Evolutionary conservation across 768 basidiomycete species (phyloP), one percentile per base, ranked within the genome.

Genomic region (Mycena rosella): DNA sequence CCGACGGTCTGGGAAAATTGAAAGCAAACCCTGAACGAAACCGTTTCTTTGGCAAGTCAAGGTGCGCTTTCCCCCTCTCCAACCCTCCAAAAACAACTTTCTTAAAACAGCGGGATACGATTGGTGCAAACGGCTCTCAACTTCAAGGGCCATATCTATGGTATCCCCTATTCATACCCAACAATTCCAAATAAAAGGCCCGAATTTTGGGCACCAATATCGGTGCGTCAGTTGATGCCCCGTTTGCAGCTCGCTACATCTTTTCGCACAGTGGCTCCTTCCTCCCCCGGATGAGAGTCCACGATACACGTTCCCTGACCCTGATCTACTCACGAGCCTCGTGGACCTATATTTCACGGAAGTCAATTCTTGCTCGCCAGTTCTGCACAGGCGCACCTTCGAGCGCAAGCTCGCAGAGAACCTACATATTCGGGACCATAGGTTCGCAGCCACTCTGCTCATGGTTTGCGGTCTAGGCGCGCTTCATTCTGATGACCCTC

Each of bases 311-410:
- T 91, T 86, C 59, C 90, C 90, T 0, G 83, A 86, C 0, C 69
- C 78, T 2, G 88, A 89, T 54, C 81, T 96, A 17, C 80, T 88
- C 7, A 57, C 72, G 0, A 65, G 68, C 0, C 84, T 97, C n/a
- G 79, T 94, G 54, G 83, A 90, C 44, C 76, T 84, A 18, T 64
- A 64, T 18, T 64, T 96, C 74, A 70, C 65, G 0, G 68, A 86
- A 29, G 68, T 85, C 67, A 91, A 94, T 71, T 67, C 74, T 3
- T 82, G 86, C 55, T 74, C 85, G 4, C 93, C 94, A 0, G 79
- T 96, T 11, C 79, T 97, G 5, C 94, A 96, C 74, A 85, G 88
- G 0, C 89, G 89, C 0, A 87, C 87, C 17, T 95, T 96, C 67
- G 85, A 90, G 53, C 77, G 78, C 38, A 80, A 83, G n/a, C 74